Base-by-base conservation (phyloP, 352 stramenopile species). In the Globisporangium okanoganense region DNA sequence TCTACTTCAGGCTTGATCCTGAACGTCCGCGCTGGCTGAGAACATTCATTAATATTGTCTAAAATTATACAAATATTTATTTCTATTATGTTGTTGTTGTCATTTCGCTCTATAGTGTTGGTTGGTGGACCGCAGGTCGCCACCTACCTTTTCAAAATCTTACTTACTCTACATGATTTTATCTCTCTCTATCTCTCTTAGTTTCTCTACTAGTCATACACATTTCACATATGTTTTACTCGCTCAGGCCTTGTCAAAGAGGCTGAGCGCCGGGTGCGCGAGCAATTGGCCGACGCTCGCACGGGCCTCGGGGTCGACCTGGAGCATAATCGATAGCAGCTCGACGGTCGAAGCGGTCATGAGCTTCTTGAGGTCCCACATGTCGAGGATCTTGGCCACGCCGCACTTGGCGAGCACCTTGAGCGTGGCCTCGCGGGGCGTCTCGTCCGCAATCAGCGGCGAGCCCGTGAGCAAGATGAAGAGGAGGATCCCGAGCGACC, bases 391-490 rank as follows among this genome's bases (percentile, higher is more conserved):
- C 57, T 79, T 80, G 47, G n/a, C 55, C 69, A 56, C 79, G 64
- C 50, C 85, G 75, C 41, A 88, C 68, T 54, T 85, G 69, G 48
- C 56, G 7, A 65, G 48, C n/a, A 59, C 52, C 25, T 65, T 51
- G 38, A 87, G 64, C 29, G 78, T 84, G 5, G 72, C 70, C 3
- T 77, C 73, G 13, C 64, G 61, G 3, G 65, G 50, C 3, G 57
- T 56, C 10, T 73, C 68, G 22, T 77, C 65, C 4, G 76, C 63
- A 31, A 79, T 64, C n/a, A 81, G 64, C n/a, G 70, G 75, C 12
- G 75, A 79, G 13, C 78, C 78, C 0, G 78, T 81, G 13, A 87
- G 58, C 68, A 87, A 41, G n/a, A 85, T 73, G 61, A 84, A 87
- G 16, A 85, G 62, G 65, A 87, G 43, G 41, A 85, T 71, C n/a